A percentile compares a stretch with the other conserved stretches of the same genome.
These are phyloP conservation scores for Casuarina cunninghamiana DNA, from an alignment of 306 rosid genomes.

Conservation along the genomic window DNA sequence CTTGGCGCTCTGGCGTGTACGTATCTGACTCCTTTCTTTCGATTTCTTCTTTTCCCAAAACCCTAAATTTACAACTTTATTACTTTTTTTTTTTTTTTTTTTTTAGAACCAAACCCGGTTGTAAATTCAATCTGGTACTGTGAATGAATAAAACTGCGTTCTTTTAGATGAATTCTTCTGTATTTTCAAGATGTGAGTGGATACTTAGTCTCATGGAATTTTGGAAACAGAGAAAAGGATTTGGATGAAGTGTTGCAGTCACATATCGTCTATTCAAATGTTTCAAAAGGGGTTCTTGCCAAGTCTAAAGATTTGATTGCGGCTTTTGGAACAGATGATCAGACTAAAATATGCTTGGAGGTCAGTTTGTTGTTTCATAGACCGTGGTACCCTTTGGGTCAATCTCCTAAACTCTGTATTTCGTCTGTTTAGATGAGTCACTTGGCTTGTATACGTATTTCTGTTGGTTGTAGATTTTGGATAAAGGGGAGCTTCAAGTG, in stretches of 20 bases:
- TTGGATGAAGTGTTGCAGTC: slow-evolving; percentile 93
- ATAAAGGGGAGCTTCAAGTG: slow-evolving; percentile 93
- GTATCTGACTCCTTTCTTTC: slow-evolving; percentile 4
- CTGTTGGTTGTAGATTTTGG: slow-evolving; percentile 51
- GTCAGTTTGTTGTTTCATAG: slow-evolving; percentile 26
- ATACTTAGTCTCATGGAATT: background rate
- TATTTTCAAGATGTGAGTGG: background rate
- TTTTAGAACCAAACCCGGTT: background rate
- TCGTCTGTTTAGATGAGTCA: background rate
- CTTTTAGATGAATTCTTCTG: no score
- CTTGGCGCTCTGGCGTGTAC: slow-evolving; percentile 98
- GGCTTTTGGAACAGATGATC: slow-evolving; percentile 89
- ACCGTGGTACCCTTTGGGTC: background rate
- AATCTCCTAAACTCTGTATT: background rate
- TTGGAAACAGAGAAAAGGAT: slow-evolving; percentile 72
- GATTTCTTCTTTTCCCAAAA: background rate
- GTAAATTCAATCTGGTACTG: background rate
- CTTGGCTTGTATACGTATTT: background rate
- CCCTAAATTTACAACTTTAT: background rate
- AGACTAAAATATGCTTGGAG: slow-evolving; percentile 73
- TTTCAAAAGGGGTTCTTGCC: slow-evolving; percentile 93
- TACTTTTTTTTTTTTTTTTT: no score
- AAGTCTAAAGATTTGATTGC: slow-evolving; percentile 74
- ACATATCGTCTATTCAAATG: slow-evolving; percentile 78
- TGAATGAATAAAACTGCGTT: background rate